Base-by-base conservation (phyloP, 2,329 filamentous ascomycete genomes). In the Apiospora saccharicola region DNA sequence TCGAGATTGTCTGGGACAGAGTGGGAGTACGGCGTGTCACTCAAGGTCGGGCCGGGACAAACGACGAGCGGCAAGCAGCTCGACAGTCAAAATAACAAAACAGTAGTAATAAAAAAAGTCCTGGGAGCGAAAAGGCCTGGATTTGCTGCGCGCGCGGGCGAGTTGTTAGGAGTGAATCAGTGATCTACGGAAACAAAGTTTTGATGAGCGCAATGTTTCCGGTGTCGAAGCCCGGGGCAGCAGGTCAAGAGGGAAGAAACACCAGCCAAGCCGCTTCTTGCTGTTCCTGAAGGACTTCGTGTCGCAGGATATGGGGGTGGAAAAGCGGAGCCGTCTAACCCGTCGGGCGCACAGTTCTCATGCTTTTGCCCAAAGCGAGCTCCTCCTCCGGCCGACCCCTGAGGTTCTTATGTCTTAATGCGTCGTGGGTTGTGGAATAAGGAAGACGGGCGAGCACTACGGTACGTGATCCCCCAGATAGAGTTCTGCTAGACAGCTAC, bases 131-230 rank as follows among this genome's bases (percentile, higher is more conserved):
- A 64, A 22, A 37, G 30, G 37, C 7, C n/a, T 19, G 7, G 14
- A 64, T 22, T 22, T 51, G 13, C 2, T 16, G 53, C 53, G 34
- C 57, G 57, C 30, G 34, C 57, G 12, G 53, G 71, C 67, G 67
- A 16, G 67, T 69, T 46, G 67, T 22, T 49, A 69, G 70, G 74
- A 73, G 72, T 76, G 73, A 76, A 72, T 72, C 70, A 72, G 74
- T 73, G 75, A 77, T 76, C 76, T 75, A 73, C 76, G 74, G 75
- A 69, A 78, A 77, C 74, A 77, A 75, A 71, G 73, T 76, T 78
- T 76, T 61, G 72, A 57, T 70, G 57, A 37, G 70, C 49, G 69
- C 57, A 70, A 70, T 75, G 71, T 74, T 74, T 73, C 69, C 73
- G 51, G 51, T 64, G 47, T 61, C 57, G 47, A 69, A 57, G 26